Percentiles rank a stretch among this genome's conserved stretches.
Evolutionary conservation across 306 rosid species (phyloP).

Genomic region (Hippophae rhamnoides): DNA sequence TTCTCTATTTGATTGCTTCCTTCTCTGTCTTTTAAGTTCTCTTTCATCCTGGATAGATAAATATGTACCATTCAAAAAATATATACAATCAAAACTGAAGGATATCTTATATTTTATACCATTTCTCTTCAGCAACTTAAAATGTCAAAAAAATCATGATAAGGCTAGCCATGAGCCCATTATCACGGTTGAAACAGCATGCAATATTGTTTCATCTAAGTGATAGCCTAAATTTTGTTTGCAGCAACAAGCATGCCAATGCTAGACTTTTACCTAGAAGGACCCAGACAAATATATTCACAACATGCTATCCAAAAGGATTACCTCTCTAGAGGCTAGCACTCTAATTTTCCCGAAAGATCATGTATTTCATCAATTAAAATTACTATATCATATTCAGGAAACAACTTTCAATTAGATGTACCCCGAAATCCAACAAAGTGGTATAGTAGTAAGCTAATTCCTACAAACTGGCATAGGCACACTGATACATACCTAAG

Average conservation of each 20-base stretch:
- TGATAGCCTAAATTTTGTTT: too few species aligned
- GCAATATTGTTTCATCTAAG: too few species aligned
- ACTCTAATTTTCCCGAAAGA: not conserved
- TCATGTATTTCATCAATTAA: not conserved
- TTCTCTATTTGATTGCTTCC: conserved; percentile 77
- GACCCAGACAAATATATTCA: not conserved
- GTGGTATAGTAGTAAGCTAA: not conserved
- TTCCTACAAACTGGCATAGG: not conserved
- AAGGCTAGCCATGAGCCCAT: too few species aligned
- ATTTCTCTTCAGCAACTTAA: not conserved
- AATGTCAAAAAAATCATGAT: too few species aligned
- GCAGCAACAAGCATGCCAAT: too few species aligned
- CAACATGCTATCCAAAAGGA: not conserved
- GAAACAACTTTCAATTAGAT: not conserved
- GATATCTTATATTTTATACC: not conserved
- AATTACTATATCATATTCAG: not conserved
- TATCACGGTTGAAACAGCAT: too few species aligned
- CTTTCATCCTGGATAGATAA: conserved; percentile 72
- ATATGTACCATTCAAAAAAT: not conserved
- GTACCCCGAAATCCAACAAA: not conserved
- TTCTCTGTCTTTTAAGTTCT: conserved; percentile 82
- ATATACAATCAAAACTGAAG: not conserved
- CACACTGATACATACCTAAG: not conserved
- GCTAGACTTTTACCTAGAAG: not conserved
- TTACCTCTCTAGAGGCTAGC: not conserved